Percentiles rank a stretch among this genome's conserved stretches.
Conservation (phyloP, 2,329 filamentous ascomycete species). For the Botrytis fabae region DNA sequence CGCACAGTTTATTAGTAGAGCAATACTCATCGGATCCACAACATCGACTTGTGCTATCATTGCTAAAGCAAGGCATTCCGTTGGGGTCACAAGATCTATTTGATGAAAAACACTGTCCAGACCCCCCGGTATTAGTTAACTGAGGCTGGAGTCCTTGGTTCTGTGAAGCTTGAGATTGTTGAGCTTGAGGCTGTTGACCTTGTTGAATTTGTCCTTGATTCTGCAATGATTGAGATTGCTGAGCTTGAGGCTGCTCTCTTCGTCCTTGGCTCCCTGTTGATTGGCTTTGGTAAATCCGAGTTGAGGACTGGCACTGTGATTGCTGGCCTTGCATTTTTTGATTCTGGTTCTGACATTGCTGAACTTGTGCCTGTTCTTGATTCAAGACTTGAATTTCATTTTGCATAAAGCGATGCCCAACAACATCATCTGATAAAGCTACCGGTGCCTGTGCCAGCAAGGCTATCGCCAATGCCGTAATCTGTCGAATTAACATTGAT, state of each 20-base stretch:
- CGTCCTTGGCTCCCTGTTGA: neutral
- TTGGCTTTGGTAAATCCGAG: neutral
- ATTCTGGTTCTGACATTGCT: neutral
- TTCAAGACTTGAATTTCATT: neutral
- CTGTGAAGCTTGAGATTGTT: neutral
- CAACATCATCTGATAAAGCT: neutral
- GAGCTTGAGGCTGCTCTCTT: neutral
- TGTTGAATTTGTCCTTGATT: neutral
- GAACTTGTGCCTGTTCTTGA: constrained; percentile 1
- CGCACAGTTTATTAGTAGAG: constrained; percentile 29
- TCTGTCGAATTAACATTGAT: constrained; percentile 14
- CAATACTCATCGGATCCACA: constrained; percentile 27
- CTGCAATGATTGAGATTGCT: neutral
- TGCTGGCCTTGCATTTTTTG: neutral
- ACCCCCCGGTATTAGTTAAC: neutral
- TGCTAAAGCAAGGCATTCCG: constrained; percentile 28
- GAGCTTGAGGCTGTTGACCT: neutral
- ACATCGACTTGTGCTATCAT: constrained; percentile 25
- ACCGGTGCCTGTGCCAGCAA: constrained; percentile 17
- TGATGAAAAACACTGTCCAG: constrained; percentile 24
- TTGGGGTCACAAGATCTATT: constrained; percentile 23
- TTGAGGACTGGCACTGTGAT: neutral
- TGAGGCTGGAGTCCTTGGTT: neutral
- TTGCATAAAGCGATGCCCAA: neutral
- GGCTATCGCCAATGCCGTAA: constrained; percentile 21